Conservation (phyloP, 2,329 filamentous ascomycete species). For the Paraphoma sp. region DNA sequence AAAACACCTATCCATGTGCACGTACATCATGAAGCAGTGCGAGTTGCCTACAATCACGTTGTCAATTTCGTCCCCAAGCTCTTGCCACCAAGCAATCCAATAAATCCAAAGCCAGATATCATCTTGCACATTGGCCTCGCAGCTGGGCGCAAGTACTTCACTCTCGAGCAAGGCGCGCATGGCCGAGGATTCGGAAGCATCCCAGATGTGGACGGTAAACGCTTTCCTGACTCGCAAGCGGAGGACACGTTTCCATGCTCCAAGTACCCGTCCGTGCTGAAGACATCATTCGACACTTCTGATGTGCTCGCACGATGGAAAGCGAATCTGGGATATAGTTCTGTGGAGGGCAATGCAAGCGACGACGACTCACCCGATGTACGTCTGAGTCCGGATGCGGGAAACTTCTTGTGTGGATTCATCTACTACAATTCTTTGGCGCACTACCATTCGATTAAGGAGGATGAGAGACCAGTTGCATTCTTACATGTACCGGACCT, state of each 20-base stretch:
- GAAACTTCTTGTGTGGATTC: slow-evolving; percentile 48
- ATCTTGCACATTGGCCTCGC: slow-evolving; percentile 49
- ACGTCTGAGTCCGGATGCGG: slow-evolving; percentile 37
- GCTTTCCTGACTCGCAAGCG: slow-evolving; percentile 26
- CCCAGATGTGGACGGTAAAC: slow-evolving; percentile 41
- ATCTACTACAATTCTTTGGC: slow-evolving; percentile 46
- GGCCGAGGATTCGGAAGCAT: slow-evolving; percentile 38
- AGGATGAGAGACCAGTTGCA: slow-evolving; percentile 35
- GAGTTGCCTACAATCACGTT: slow-evolving; percentile 45
- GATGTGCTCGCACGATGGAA: slow-evolving; percentile 45
- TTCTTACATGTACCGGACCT: slow-evolving; percentile 48
- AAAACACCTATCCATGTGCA: slow-evolving; percentile 43
- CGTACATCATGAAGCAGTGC: slow-evolving; percentile 41
- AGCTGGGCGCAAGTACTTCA: slow-evolving; percentile 42
- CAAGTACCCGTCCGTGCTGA: slow-evolving; percentile 29
- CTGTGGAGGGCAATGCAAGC: neutral
- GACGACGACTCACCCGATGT: slow-evolving; percentile 27
- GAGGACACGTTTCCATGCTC: slow-evolving; percentile 23
- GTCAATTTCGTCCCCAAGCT: slow-evolving; percentile 32
- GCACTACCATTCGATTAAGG: slow-evolving; percentile 29
- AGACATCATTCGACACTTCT: slow-evolving; percentile 38
- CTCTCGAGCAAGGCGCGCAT: slow-evolving; percentile 42
- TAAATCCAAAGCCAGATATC: slow-evolving; percentile 34
- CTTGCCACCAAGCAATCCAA: slow-evolving; percentile 28
- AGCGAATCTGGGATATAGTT: slow-evolving; percentile 14